Evolutionary conservation across 371 early-diverging fungal genomes (phyloP).

Genomic region (Dentiscutata heterogama): DNA sequence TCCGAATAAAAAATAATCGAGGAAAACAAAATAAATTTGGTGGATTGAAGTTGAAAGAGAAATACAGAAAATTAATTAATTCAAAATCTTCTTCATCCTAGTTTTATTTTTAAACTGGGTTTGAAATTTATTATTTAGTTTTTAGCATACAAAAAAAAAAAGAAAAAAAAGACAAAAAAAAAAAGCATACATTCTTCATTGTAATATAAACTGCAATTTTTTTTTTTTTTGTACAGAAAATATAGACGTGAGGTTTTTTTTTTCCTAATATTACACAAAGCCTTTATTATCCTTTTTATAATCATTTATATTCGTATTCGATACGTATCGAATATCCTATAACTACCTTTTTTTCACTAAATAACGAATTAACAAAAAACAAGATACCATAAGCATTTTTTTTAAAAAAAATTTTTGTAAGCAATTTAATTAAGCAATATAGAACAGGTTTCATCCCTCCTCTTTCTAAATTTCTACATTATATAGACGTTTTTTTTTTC

Average conservation of each 20-base stretch:
- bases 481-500: no score
- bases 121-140: neutral
- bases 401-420: no score
- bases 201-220: neutral
- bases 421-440: no score
- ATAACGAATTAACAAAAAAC: no score
- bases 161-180: neutral
- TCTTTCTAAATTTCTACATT: no score
- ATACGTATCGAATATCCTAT: no score
- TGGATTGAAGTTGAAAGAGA: slow-evolving; percentile 25
- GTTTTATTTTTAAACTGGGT: neutral
- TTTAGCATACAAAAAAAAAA: neutral
- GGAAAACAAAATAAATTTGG: slow-evolving; percentile 5
- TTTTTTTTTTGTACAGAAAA: neutral
- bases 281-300: no score
- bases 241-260: neutral
- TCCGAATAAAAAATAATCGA: neutral
- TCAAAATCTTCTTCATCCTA: neutral
- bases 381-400: no score
- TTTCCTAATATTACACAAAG: no score
- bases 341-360: no score
- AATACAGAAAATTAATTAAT: slow-evolving; percentile 29
- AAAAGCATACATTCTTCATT: neutral
- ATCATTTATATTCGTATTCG: no score
- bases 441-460: no score